These are phyloP conservation scores for Candida verbasci DNA, from an alignment of 805 yeast genomes.

Conservation along the genomic window DNA sequence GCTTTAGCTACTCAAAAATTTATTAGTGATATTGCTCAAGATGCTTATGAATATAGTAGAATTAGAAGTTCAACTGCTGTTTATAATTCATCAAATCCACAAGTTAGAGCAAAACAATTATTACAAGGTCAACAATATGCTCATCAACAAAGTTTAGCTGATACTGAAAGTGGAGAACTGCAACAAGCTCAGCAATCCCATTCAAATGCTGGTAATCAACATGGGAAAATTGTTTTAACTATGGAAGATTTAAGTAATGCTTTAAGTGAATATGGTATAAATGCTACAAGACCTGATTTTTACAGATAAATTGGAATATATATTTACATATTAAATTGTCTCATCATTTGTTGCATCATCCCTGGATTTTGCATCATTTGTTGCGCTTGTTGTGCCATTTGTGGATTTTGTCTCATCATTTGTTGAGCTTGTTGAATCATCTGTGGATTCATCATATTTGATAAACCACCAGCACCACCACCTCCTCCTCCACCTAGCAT, in stretches of 20 bases:
- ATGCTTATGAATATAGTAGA: constrained; percentile 92
- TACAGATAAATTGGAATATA: constrained; percentile 51
- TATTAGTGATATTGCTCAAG: constrained; percentile 89
- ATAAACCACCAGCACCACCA: constrained; percentile 31
- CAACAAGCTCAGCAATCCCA: constrained; percentile 31
- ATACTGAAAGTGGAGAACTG: constrained; percentile 28
- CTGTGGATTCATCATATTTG: constrained; percentile 55
- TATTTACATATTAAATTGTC: constrained; percentile 63
- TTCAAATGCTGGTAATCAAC: constrained; percentile 47
- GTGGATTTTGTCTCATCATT: constrained; percentile 43
- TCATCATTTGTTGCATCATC: constrained; percentile 58
- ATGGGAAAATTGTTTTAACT: constrained; percentile 80
- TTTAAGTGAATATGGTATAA: constrained; percentile 85
- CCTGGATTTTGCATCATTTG: constrained; percentile 44
- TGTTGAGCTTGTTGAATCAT: constrained; percentile 46
- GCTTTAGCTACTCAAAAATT: constrained; percentile 97
- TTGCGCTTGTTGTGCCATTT: constrained; percentile 43
- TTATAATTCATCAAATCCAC: constrained; percentile 81
- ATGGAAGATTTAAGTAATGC: constrained; percentile 94
- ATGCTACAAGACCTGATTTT: constrained; percentile 88
- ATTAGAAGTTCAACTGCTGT: constrained; percentile 87
- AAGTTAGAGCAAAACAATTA: constrained; percentile 75
- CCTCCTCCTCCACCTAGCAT: constrained; percentile 53
- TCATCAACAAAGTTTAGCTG: constrained; percentile 32
- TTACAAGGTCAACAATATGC: constrained; percentile 59